phyloP scores from a whole-genome alignment of 371 early-diverging fungal species.

The Apophysomyces variabilis region DNA sequence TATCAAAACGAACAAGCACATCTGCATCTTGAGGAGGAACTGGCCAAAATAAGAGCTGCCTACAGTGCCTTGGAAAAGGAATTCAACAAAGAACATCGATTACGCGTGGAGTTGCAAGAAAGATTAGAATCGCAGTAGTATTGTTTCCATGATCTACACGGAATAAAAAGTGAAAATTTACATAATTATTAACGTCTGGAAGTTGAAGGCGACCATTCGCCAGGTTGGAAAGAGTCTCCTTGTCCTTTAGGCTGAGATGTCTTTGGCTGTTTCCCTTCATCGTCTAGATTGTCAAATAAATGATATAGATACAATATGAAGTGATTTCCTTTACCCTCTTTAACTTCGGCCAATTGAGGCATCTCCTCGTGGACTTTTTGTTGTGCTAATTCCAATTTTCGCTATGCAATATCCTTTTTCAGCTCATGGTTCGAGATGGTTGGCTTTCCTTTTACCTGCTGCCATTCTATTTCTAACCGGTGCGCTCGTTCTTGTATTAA shows the following conservation, averaged over 20 bases:
- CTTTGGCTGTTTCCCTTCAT: conserved; percentile 1
- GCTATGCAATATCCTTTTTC: not conserved
- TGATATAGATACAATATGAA: not conserved
- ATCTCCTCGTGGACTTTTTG: conserved; percentile 13
- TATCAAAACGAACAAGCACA: conserved; percentile 34
- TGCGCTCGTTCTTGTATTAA: conserved; percentile 61
- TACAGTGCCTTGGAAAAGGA: conserved; percentile 29
- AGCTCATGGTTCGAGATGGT: not conserved
- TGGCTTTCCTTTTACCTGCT: conserved; percentile 18
- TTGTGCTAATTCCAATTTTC: conserved; percentile 22
- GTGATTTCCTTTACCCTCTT: not conserved
- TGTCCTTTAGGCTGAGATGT: conserved; percentile 39
- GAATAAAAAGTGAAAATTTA: conserved; percentile 11
- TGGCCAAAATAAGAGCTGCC: conserved; percentile 19
- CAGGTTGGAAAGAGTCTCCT: conserved; percentile 48
- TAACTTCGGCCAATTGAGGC: not conserved
- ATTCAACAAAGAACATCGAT: conserved; percentile 28
- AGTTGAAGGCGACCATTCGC: conserved; percentile 41
- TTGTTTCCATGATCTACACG: conserved; percentile 6
- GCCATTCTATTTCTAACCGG: conserved; percentile 34
- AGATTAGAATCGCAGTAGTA: conserved; percentile 12
- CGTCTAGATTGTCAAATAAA: not conserved
- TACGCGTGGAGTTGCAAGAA: conserved; percentile 21
- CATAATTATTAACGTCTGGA: conserved; percentile 1
- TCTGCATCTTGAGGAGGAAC: conserved; percentile 22